These are phyloP conservation scores for Sarocladium brachiariae DNA, from an alignment of 2,329 filamentous ascomycete species.

Conservation along the genomic window DNA sequence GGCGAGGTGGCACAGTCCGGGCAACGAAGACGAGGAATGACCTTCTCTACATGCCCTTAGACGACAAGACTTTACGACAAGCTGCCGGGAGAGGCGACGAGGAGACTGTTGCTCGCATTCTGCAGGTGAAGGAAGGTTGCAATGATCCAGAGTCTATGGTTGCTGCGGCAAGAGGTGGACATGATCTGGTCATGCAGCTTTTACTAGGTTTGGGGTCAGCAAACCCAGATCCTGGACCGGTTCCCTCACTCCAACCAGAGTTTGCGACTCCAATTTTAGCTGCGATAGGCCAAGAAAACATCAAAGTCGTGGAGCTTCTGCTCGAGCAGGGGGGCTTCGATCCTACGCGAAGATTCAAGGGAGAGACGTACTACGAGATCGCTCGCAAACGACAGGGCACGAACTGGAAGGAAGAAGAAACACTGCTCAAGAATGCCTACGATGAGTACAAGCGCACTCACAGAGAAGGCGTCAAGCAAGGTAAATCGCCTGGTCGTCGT, in stretches of 20 bases:
- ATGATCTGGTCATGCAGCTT: slow-evolving; percentile 79
- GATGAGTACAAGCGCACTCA: slow-evolving; percentile 54
- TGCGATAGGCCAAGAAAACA: slow-evolving; percentile 82
- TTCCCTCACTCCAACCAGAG: slow-evolving; percentile 54
- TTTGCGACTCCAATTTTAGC: slow-evolving; percentile 89
- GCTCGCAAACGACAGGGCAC: slow-evolving; percentile 76
- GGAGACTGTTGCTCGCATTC: slow-evolving; percentile 53
- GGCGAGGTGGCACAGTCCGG: slow-evolving; percentile 48
- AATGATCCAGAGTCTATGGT: slow-evolving; percentile 83
- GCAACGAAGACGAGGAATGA: slow-evolving; percentile 60
- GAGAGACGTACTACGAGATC: slow-evolving; percentile 80
- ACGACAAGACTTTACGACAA: slow-evolving; percentile 53
- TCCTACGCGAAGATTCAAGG: slow-evolving; percentile 68
- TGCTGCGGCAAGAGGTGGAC: slow-evolving; percentile 84
- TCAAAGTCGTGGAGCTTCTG: slow-evolving; percentile 76
- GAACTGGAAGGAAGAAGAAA: slow-evolving; percentile 83
- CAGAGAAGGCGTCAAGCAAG: slow-evolving; percentile 38
- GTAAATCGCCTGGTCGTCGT: slow-evolving; percentile 41
- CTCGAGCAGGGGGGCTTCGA: slow-evolving; percentile 74
- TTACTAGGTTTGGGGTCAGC: slow-evolving; percentile 61
- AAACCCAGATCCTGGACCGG: slow-evolving; percentile 61
- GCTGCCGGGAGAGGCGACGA: slow-evolving; percentile 56
- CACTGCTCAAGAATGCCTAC: slow-evolving; percentile 70
- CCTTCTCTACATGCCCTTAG: slow-evolving; percentile 54
- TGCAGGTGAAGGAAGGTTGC: slow-evolving; percentile 53